Conservation (phyloP, 441 rosid genomes). For the Oxalis stricta region DNA sequence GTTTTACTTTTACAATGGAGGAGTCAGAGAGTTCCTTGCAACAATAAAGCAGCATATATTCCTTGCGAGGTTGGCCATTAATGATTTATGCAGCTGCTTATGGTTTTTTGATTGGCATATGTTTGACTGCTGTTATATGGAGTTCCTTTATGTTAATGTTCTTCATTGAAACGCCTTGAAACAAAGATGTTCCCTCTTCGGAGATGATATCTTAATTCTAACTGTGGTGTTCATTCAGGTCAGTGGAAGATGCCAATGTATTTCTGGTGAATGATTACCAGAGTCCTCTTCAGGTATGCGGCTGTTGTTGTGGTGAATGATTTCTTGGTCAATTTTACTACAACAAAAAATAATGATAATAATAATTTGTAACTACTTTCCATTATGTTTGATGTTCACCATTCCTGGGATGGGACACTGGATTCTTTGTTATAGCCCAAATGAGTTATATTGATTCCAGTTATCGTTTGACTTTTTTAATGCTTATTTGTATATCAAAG, state of each 20-base stretch:
- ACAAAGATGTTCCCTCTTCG: too few species aligned
- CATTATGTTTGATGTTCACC: too few species aligned
- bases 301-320: constrained; percentile 2
- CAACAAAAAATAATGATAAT: not conserved
- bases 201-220: constrained; percentile 4
- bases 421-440: too few species aligned
- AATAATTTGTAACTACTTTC: too few species aligned
- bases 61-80: constrained; percentile 64
- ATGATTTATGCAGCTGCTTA: not conserved
- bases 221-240: constrained; percentile 53
- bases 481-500: not conserved
- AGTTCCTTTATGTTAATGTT: too few species aligned
- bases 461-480: too few species aligned
- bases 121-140: too few species aligned
- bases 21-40: constrained; percentile 85
- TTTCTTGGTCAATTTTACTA: not conserved
- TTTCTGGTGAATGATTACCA: constrained; percentile 83
- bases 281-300: constrained; percentile 76
- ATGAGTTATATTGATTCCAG: too few species aligned
- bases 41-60: constrained; percentile 71
- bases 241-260: constrained; percentile 79
- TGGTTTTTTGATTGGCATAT: too few species aligned
- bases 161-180: too few species aligned
- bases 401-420: too few species aligned
- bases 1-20: constrained; percentile 89